A percentile compares a stretch with the other conserved stretches of the same genome.
These are phyloP conservation scores for Astrocystis sublimbata DNA, from an alignment of 495 filamentous ascomycete species.

Conservation along the genomic window DNA sequence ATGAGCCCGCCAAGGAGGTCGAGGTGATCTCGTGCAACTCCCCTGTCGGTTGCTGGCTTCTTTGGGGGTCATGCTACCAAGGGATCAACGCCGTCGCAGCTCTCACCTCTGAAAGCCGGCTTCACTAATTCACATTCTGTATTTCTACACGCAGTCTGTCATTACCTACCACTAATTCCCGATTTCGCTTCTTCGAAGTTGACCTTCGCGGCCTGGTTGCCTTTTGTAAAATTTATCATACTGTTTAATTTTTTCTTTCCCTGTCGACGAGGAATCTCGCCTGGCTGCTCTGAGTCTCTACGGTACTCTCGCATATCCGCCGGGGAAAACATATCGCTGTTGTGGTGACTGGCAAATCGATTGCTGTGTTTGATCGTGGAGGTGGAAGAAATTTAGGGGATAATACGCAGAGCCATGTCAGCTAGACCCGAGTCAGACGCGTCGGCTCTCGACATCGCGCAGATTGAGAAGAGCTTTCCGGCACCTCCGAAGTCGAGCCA, in stretches of 20 bases:
- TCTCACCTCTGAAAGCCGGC: background rate
- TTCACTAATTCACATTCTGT: conserved; percentile 10
- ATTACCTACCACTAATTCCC: conserved; percentile 5
- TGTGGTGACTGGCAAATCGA: background rate
- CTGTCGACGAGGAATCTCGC: background rate
- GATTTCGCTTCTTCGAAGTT: conserved; percentile 35
- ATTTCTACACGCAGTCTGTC: conserved; percentile 3
- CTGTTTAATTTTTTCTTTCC: background rate
- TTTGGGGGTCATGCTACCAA: background rate
- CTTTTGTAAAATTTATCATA: conserved; percentile 15
- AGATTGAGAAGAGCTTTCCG: conserved; percentile 23
- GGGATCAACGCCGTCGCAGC: background rate
- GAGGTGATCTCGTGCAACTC: background rate
- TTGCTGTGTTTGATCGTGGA: background rate
- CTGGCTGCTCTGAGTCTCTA: background rate
- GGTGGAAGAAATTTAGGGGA: background rate
- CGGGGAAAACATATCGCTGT: background rate
- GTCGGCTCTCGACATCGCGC: conserved; percentile 24
- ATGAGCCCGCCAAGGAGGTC: background rate
- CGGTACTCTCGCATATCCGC: background rate
- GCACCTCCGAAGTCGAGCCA: conserved; percentile 18
- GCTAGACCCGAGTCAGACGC: conserved; percentile 20
- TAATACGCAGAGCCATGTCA: conserved; percentile 3
- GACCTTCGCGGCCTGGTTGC: conserved; percentile 36
- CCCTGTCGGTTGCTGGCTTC: background rate